Conservation (phyloP, 2,329 filamentous ascomycete species). For the Aspergillus terreus region DNA sequence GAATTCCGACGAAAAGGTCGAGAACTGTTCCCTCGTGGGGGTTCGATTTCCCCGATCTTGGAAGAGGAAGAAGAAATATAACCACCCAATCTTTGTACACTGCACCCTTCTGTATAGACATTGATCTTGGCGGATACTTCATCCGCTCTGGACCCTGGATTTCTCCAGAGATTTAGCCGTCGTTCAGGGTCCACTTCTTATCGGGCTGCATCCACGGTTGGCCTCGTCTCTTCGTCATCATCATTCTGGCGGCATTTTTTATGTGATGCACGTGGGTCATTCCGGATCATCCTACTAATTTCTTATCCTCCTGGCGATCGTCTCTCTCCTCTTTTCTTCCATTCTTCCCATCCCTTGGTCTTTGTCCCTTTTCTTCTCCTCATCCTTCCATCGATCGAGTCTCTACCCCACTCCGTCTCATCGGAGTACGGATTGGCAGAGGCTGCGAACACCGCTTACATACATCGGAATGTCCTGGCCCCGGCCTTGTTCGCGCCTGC, state of each 20-base stretch:
- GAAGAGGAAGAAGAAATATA: conserved; percentile 30
- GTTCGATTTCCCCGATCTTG: conserved; percentile 24
- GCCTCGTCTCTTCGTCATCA: no score
- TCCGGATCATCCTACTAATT: not conserved
- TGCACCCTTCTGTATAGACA: no score
- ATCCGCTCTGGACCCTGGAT: not conserved
- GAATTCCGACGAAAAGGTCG: not conserved
- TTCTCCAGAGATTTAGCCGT: not conserved
- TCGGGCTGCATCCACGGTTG: no score
- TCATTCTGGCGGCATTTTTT: no score
- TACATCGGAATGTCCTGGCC: conserved; percentile 11
- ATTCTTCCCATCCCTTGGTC: not conserved
- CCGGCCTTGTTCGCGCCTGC: conserved; percentile 15
- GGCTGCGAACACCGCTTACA: not conserved
- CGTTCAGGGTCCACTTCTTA: no score
- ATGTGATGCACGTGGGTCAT: not conserved
- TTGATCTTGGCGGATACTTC: not conserved
- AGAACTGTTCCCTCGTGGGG: not conserved
- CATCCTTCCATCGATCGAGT: not conserved
- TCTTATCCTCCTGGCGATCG: not conserved
- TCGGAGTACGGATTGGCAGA: no score
- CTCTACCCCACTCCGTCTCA: not conserved
- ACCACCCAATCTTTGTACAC: not conserved
- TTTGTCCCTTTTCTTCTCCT: not conserved
- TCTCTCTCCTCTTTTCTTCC: not conserved